A percentile compares a stretch with the other conserved stretches of the same genome.
phyloP scores from a whole-genome alignment of 2,329 filamentous ascomycete species.

The Furcasterigmium furcatum region DNA sequence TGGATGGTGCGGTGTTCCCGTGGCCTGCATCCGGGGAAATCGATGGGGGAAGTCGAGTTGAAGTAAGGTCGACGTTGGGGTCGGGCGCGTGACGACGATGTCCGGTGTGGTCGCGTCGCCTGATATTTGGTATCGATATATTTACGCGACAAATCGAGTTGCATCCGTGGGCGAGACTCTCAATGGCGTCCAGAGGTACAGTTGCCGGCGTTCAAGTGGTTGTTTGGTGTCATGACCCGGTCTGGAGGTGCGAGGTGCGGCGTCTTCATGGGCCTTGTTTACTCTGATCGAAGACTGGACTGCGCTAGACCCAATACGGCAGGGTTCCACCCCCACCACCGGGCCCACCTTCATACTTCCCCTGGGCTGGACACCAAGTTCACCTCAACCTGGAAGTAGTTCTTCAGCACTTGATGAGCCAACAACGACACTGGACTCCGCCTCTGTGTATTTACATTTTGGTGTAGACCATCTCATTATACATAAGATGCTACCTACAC shows the following conservation, averaged over 20 bases:
- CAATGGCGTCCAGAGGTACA: background rate
- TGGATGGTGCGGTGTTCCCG: constrained; percentile 47
- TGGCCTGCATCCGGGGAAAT: background rate
- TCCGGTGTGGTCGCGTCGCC: constrained; percentile 1
- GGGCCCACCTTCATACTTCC: background rate
- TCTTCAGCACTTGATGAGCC: too few species aligned
- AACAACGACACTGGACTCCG: too few species aligned
- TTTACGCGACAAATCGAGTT: background rate
- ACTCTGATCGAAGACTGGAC: constrained; percentile 10
- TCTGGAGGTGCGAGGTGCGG: constrained; percentile 3
- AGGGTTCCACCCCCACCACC: constrained; percentile 8
- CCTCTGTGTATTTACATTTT: too few species aligned
- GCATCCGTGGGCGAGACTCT: background rate
- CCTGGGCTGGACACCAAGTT: constrained; percentile 11
- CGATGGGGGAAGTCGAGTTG: background rate
- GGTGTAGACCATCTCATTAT: too few species aligned
- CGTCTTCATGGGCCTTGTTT: constrained; percentile 13
- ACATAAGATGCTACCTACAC: too few species aligned
- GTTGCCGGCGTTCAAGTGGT: background rate
- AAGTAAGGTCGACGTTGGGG: background rate
- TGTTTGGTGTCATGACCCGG: background rate
- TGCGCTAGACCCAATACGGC: constrained; percentile 16
- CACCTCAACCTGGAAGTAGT: constrained; percentile 7
- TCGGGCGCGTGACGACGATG: too few species aligned
- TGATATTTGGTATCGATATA: background rate